Evolutionary conservation across 805 yeast genomes (phyloP).

Genomic region (Metschnikowia continentalis): DNA sequence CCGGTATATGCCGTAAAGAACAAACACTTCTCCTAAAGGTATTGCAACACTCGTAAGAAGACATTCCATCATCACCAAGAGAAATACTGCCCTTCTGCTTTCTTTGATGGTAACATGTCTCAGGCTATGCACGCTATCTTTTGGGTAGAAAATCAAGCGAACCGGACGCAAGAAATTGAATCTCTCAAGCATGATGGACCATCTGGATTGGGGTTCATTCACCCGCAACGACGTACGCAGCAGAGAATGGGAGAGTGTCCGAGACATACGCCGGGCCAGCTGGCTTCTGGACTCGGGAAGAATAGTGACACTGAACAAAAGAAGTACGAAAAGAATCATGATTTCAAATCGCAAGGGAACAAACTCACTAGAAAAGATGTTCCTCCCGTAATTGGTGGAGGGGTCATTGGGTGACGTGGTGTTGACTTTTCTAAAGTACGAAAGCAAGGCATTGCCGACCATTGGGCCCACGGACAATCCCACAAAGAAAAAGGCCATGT

Average conservation of each 20-base stretch:
- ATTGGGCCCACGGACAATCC: conserved; percentile 67
- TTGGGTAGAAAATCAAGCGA: conserved; percentile 51
- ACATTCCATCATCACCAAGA: conserved; percentile 47
- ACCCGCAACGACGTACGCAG: conserved; percentile 8
- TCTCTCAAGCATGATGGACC: background rate
- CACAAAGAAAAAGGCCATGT: conserved; percentile 54
- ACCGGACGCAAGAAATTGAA: conserved; percentile 43
- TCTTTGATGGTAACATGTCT: conserved; percentile 16
- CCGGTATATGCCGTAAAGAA: conserved; percentile 50
- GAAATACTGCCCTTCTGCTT: conserved; percentile 38
- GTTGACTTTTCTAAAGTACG: background rate
- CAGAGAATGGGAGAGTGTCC: conserved; percentile 31
- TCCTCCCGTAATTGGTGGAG: conserved; percentile 7
- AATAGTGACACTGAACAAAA: conserved; percentile 26
- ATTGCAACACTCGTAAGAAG: conserved; percentile 31
- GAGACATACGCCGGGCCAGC: conserved; percentile 50
- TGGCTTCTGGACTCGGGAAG: conserved; percentile 64
- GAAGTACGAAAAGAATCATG: conserved; percentile 29
- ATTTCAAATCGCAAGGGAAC: conserved; percentile 31
- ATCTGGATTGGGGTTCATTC: background rate
- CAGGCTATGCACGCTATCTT: conserved; percentile 24
- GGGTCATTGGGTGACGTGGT: background rate
- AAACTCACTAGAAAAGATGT: conserved; percentile 25
- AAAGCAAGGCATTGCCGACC: conserved; percentile 32
- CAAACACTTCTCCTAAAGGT: conserved; percentile 39